These are phyloP conservation scores for Penicillium egyptiacum DNA, from an alignment of 495 filamentous ascomycete genomes.

Conservation along the genomic window DNA sequence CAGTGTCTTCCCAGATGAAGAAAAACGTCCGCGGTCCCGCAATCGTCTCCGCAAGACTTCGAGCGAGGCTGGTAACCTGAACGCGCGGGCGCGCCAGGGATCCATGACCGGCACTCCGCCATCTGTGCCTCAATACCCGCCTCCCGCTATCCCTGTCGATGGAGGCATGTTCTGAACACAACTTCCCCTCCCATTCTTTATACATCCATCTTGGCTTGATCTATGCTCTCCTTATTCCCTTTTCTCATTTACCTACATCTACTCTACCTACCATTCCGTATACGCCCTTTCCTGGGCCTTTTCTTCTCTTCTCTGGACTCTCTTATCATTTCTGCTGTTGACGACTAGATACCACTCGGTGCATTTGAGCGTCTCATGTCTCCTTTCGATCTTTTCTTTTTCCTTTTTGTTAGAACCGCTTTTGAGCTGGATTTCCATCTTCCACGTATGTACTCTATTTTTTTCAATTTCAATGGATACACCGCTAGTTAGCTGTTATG, in stretches of 20 bases:
- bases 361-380: conserved; percentile 16
- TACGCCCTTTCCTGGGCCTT: not conserved
- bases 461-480: not conserved
- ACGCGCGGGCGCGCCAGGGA: conserved; percentile 44
- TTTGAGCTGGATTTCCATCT: not conserved
- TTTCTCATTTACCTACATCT: conserved; percentile 18
- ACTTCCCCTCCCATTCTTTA: not conserved
- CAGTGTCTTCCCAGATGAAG: conserved; percentile 52
- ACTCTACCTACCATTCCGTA: conserved; percentile 3
- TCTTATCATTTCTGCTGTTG: conserved; percentile 15
- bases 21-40: conserved; percentile 46
- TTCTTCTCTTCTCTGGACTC: conserved; percentile 5
- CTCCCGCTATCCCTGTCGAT: conserved; percentile 40
- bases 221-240: conserved; percentile 7
- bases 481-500: not conserved
- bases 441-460: conserved; percentile 3
- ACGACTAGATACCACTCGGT: conserved; percentile 17
- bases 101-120: conserved; percentile 35
- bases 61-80: conserved; percentile 48
- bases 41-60: conserved; percentile 55
- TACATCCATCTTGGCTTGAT: conserved; percentile 11
- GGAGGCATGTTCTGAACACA: conserved; percentile 47
- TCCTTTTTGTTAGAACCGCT: not conserved
- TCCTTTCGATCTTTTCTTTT: conserved; percentile 5
- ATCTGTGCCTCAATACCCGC: conserved; percentile 39